A percentile compares a stretch with the other conserved stretches of the same genome.
These are phyloP conservation scores for Paxillus rubicundulus DNA, from an alignment of 768 basidiomycete species.

Conservation along the genomic window DNA sequence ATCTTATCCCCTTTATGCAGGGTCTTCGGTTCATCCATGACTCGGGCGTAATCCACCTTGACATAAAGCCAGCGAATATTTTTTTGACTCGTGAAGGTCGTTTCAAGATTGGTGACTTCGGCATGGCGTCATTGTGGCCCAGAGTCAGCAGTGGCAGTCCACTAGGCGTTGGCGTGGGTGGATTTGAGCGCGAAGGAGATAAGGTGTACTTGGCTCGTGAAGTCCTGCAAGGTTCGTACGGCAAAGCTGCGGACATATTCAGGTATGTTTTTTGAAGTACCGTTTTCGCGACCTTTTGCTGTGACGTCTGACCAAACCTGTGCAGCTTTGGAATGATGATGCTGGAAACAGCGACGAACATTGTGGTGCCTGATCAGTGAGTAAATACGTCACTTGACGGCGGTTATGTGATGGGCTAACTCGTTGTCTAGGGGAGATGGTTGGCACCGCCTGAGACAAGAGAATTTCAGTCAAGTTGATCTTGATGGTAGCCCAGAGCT, in stretches of 20 bases:
- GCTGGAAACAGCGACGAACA: constrained; percentile 93
- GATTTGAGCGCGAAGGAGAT: constrained; percentile 96
- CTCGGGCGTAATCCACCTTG: constrained; percentile 87
- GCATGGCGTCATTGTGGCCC: constrained; percentile 96
- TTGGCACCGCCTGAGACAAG: constrained; percentile 90
- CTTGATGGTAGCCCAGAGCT: constrained; percentile 64
- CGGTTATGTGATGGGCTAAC: constrained; percentile 15
- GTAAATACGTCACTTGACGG: constrained; percentile 33
- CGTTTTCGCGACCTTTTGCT: background rate
- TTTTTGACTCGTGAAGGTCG: constrained; percentile 84
- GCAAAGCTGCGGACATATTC: constrained; percentile 95
- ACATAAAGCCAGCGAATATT: constrained; percentile 96
- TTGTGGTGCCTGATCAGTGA: constrained; percentile 95
- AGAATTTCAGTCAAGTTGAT: constrained; percentile 88
- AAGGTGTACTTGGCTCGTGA: constrained; percentile 97
- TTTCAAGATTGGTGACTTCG: constrained; percentile 98
- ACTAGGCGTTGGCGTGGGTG: constrained; percentile 35
- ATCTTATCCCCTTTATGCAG: constrained; percentile 38
- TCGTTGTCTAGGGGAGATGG: constrained; percentile 70
- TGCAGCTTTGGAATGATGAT: constrained; percentile 91
- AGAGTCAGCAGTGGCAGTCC: constrained; percentile 42
- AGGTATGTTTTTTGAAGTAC: constrained; percentile 55
- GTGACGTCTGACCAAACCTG: constrained; percentile 9
- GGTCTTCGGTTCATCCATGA: constrained; percentile 89
- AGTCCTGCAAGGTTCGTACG: constrained; percentile 87